These are phyloP conservation scores for Eucalyptus virginea DNA, from an alignment of 345 rosid genomes.

Conservation along the genomic window DNA sequence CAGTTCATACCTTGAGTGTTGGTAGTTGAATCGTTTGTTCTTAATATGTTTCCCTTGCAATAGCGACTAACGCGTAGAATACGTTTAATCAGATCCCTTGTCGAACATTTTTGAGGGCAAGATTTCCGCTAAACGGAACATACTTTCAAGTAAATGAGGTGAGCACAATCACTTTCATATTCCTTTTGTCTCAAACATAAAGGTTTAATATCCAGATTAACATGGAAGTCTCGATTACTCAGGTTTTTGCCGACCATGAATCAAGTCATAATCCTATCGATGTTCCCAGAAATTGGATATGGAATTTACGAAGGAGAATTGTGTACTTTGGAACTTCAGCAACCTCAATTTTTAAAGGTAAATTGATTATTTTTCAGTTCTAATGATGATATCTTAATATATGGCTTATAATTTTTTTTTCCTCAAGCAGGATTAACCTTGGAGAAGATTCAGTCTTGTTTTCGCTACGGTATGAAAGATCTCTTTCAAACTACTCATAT, in stretches of 20 bases:
- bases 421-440: neutral
- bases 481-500: neutral
- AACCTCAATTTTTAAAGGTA: slow-evolving; percentile 28
- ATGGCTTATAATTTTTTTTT: neutral
- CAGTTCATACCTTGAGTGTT: neutral
- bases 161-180: neutral
- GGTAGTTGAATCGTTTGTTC: neutral
- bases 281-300: slow-evolving; percentile 19
- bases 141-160: slow-evolving; percentile 80
- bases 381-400: no score
- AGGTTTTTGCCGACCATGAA: slow-evolving; percentile 75
- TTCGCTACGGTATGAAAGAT: slow-evolving; percentile 24
- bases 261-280: slow-evolving; percentile 24
- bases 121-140: slow-evolving; percentile 74
- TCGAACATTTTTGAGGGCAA: slow-evolving; percentile 35
- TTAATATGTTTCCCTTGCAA: neutral
- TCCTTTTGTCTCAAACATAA: neutral
- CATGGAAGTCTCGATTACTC: neutral
- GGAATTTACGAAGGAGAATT: slow-evolving; percentile 13
- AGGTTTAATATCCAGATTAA: neutral
- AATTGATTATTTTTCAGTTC: neutral
- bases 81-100: slow-evolving; percentile 40
- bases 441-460: slow-evolving; percentile 3
- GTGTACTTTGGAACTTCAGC: slow-evolving; percentile 37
- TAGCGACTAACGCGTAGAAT: neutral